These are phyloP conservation scores for Diaporthe sp. DNA, from an alignment of 2,329 filamentous ascomycete species.

Conservation along the genomic window DNA sequence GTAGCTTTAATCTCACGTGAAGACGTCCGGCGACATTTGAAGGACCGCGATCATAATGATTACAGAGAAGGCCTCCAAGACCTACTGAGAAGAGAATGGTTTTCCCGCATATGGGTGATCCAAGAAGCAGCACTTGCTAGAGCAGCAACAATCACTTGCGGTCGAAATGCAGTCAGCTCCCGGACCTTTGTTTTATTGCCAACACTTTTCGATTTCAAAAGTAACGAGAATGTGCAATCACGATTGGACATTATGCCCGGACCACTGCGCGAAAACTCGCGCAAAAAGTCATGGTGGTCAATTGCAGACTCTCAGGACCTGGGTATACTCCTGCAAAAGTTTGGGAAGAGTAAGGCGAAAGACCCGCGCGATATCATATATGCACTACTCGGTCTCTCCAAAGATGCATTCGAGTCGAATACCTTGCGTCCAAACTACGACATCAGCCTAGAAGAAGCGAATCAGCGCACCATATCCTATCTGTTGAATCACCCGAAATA, in stretches of 20 bases:
- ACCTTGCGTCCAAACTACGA: neutral
- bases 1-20: too few relatives aligned
- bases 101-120: neutral
- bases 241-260: neutral
- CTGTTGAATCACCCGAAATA: neutral
- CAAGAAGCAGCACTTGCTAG: neutral
- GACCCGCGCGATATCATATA: neutral
- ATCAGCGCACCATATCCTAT: neutral
- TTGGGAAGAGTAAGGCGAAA: neutral
- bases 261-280: neutral
- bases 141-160: neutral
- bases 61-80: neutral
- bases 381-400: neutral
- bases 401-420: neutral
- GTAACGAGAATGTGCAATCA: neutral
- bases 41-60: too few relatives aligned
- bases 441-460: neutral
- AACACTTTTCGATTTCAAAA: too few relatives aligned
- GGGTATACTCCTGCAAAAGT: neutral
- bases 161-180: neutral
- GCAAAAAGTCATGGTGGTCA: neutral
- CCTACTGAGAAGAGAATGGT: neutral
- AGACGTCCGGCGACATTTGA: too few relatives aligned
- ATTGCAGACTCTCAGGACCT: neutral
- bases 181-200: neutral